phyloP scores from a whole-genome alignment of 345 rosid genomes.

The Hirschfeldia incana region DNA sequence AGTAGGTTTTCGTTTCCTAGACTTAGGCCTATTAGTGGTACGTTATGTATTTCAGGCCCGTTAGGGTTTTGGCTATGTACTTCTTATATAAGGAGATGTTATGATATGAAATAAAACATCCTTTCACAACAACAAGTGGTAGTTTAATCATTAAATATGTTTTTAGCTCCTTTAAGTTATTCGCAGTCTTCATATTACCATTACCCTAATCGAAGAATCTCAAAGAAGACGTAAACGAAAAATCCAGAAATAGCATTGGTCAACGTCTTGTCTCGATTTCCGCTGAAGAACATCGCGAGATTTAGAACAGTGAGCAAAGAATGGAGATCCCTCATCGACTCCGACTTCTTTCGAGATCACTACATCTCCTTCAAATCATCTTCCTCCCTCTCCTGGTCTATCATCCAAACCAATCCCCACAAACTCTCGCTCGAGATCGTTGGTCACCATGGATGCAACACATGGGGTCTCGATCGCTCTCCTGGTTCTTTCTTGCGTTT shows the following conservation, averaged over 20 bases:
- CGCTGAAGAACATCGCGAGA: slow-evolving; percentile 23
- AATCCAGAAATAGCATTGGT: not conserved
- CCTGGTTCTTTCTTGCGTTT: slow-evolving; percentile 3
- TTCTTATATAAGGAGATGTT: no score
- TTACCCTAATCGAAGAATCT: not conserved
- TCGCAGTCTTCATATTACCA: not conserved
- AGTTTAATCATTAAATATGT: no score
- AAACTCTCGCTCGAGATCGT: slow-evolving; percentile 22
- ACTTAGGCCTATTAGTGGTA: no score
- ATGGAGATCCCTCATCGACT: slow-evolving; percentile 17
- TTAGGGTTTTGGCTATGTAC: no score
- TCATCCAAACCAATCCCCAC: slow-evolving; percentile 10
- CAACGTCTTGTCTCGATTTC: not conserved
- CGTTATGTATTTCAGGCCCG: no score
- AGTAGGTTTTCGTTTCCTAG: no score
- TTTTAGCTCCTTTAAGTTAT: no score
- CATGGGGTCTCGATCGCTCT: slow-evolving; percentile 1
- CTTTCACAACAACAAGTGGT: no score
- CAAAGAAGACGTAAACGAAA: not conserved
- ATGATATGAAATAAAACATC: no score
- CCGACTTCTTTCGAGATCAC: slow-evolving; percentile 10
- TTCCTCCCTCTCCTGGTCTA: slow-evolving; percentile 19
- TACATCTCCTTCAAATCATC: slow-evolving; percentile 18
- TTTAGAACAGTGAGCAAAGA: slow-evolving; percentile 3
- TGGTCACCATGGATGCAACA: slow-evolving; percentile 15